A percentile compares a stretch with the other conserved stretches of the same genome.
Evolutionary conservation across 2,329 filamentous ascomycete species (phyloP).

Genomic region (Xylaria sp.): DNA sequence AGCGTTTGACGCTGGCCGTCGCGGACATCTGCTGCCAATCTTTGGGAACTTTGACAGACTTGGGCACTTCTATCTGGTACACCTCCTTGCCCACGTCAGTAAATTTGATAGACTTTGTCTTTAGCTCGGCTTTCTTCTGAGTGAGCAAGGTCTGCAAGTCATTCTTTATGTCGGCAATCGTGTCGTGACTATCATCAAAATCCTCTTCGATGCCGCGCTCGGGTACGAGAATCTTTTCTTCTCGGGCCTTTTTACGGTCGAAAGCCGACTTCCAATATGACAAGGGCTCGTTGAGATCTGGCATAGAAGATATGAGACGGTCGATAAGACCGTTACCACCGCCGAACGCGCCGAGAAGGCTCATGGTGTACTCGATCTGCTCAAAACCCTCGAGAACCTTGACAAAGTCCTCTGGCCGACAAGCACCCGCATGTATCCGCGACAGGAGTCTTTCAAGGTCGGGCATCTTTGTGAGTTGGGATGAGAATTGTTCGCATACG

Average conservation of each 20-base stretch:
- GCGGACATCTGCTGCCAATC: slow-evolving; percentile 97
- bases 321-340: slow-evolving; percentile 84
- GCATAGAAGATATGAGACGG: slow-evolving; percentile 83
- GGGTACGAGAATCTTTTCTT: slow-evolving; percentile 83
- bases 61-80: slow-evolving; percentile 92
- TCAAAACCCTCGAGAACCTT: slow-evolving; percentile 95
- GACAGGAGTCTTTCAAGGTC: slow-evolving; percentile 95
- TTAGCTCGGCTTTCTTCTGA: slow-evolving; percentile 73
- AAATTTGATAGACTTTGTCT: slow-evolving; percentile 74
- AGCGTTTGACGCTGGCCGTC: slow-evolving; percentile 87
- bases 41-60: slow-evolving; percentile 81
- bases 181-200: slow-evolving; percentile 83
- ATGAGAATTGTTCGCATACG: slow-evolving; percentile 85
- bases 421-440: slow-evolving; percentile 89
- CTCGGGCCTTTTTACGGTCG: slow-evolving; percentile 77
- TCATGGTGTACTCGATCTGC: slow-evolving; percentile 95
- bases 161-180: slow-evolving; percentile 75
- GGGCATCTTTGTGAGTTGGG: slow-evolving; percentile 87
- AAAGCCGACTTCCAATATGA: slow-evolving; percentile 92
- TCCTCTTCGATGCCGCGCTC: slow-evolving; percentile 87
- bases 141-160: slow-evolving; percentile 75
- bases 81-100: slow-evolving; percentile 95
- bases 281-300: slow-evolving; percentile 75
- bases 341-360: slow-evolving; percentile 73
- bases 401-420: slow-evolving; percentile 89